phyloP scores from a whole-genome alignment of 2,329 filamentous ascomycete genomes.

The Neocatenulostroma microsporum region DNA sequence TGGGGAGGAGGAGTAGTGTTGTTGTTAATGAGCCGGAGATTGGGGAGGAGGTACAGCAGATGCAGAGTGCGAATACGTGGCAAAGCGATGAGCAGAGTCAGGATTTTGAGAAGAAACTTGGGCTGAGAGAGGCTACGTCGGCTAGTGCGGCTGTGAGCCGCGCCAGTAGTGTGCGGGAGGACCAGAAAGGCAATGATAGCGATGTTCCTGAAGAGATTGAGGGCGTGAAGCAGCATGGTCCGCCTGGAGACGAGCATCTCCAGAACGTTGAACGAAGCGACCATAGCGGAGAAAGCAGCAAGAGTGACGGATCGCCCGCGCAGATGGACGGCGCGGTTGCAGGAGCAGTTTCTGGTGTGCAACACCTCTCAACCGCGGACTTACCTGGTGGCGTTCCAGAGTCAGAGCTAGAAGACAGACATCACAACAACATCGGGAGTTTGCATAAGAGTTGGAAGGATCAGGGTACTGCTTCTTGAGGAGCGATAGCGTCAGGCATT shows the following conservation, averaged over 20 bases:
- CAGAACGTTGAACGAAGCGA: no score
- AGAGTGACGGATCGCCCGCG: no score
- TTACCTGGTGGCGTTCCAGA: slow-evolving; percentile 37
- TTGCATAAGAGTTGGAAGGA: not conserved
- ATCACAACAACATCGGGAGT: not conserved
- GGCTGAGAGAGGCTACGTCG: slow-evolving; percentile 57
- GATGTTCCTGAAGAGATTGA: slow-evolving; percentile 23
- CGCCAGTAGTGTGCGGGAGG: slow-evolving; percentile 56
- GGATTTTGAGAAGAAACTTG: slow-evolving; percentile 54
- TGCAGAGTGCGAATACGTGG: slow-evolving; percentile 66
- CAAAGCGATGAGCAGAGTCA: slow-evolving; percentile 29
- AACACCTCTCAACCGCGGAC: slow-evolving; percentile 33
- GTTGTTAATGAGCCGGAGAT: slow-evolving; percentile 58
- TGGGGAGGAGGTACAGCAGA: slow-evolving; percentile 63
- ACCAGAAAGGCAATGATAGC: slow-evolving; percentile 11
- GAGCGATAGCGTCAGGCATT: no score
- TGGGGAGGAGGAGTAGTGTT: slow-evolving; percentile 23
- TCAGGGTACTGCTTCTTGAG: not conserved
- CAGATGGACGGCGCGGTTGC: slow-evolving; percentile 11
- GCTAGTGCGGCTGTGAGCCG: slow-evolving; percentile 61
- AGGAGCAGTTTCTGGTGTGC: slow-evolving; percentile 13
- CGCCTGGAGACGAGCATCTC: slow-evolving; percentile 1
- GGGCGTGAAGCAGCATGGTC: slow-evolving; percentile 16
- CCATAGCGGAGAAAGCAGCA: no score
- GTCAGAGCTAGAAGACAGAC: slow-evolving; percentile 27